Evolutionary conservation across 2,329 filamentous ascomycete genomes (phyloP), one percentile per base, ranked within the genome.

Genomic region (Cercospora sp.): DNA sequence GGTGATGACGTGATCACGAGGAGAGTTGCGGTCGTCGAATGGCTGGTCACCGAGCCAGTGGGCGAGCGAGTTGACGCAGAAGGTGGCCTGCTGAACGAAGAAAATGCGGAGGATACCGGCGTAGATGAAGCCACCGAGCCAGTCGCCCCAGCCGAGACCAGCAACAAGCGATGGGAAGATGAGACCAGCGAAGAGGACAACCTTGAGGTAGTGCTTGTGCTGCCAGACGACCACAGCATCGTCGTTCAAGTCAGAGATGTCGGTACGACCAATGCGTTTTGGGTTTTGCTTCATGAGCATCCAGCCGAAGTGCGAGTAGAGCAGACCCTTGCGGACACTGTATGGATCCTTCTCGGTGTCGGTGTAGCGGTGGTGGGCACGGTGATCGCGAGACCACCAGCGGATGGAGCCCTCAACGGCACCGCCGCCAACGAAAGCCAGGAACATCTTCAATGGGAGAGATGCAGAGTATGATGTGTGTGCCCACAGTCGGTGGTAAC

Each of bases 221-320:
- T 96, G 92, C 90, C 90, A 95, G 74, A 94, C 87, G 53, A 96
- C 92, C 68, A 96, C 87, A 61, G 90, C 85, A 77, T 95, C 92
- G 79, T 94, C 91, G 83, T 95, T 95, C 74, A 96, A 84, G 77
- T 96, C 93, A 75, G 90, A 90, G 77, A 96, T 95, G 75, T 96
- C 92, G 80, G 91, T 94, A 70, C 92, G 91, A 77, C 93, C 93
- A 76, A 93, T 92, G 71, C 90, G 87, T 86, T 94, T 94, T 72
- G 92, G 91, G 84, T 96, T 94, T 84, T 96, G 92, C 86, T 94
- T 94, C 86, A 96, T 89, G 77, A 96, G 82, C 91, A 96, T 95
- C 92, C 92, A 96, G 76, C 92, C 92, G 66, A 96, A 84, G 83
- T 93, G 90, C 63, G 88, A 93, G 86, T 94, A 94, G 74, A 93